Base-by-base conservation (phyloP, 2,329 filamentous ascomycete species). In the Xylariaceae sp. region DNA sequence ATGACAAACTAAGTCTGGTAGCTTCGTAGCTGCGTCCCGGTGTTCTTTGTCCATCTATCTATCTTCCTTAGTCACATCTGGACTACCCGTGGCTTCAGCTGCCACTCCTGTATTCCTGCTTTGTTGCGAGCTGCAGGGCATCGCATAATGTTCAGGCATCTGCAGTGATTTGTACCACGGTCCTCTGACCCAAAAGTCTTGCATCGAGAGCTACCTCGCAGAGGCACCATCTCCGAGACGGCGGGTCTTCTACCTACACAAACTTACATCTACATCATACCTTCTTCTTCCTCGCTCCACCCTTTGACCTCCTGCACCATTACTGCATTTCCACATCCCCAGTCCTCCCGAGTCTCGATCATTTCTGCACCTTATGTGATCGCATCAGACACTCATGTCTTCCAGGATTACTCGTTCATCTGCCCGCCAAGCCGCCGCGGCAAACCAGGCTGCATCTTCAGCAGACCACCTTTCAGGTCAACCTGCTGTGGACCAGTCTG, bases 361-460 rank as follows among this genome's bases (percentile, higher is more conserved):
- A 16, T 63, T 52, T 58, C 49, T 62, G 33, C 41, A 63, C 60
- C 48, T 53, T 28, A 45, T 49, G 46, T 59, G 58, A 56, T 56
- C 40, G 60, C 66, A 67, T 57, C 64, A 72, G 66, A 66, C 71
- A 88, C 91, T 94, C 87, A 97, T 96, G 92, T 91, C 91, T 86
- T 82, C 87, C 85, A 97, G 93, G 91, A 88, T 95, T 72, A 97
- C 94, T 83, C 92, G 94, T 82, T 95, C 93, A 72, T 89, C 93
- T 77, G 90, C 93, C 81, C 92, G 92, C 82, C 88, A 91, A 85
- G 91, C 91, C 80, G 89, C 91, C 85, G 91, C 91, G 81, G 89
- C 91, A 74, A 85, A 76, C 73, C 80, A 80, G 72, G 78, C 79
- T 77, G 78, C 77, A 67, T 77, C 78, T 70, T 73, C 79, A 43